These are phyloP conservation scores for Rutstroemia sp. DNA, from an alignment of 2,329 filamentous ascomycete species.

Conservation along the genomic window DNA sequence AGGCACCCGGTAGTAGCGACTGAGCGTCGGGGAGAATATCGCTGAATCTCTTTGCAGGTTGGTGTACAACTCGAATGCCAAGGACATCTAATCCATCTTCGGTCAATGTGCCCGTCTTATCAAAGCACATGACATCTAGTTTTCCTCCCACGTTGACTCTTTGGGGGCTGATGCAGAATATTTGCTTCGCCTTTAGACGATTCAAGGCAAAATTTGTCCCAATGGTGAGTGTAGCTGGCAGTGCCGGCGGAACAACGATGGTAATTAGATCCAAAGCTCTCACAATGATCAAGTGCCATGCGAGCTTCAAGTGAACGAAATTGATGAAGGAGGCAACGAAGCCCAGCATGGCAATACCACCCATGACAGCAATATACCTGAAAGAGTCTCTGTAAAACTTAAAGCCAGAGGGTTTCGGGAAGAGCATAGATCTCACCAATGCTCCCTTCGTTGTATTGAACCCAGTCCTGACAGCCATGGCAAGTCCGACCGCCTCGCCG, in stretches of 20 bases:
- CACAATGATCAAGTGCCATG: conserved; percentile 86
- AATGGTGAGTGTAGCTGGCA: conserved; percentile 92
- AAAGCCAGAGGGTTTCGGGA: conserved; percentile 96
- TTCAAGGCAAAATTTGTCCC: conserved; percentile 91
- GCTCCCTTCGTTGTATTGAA: conserved; percentile 98
- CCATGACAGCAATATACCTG: conserved; percentile 97
- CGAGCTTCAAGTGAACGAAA: conserved; percentile 75
- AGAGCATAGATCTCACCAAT: conserved; percentile 93
- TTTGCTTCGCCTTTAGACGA: conserved; percentile 78
- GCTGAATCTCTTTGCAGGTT: conserved; percentile 56
- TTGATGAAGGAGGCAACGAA: conserved; percentile 91
- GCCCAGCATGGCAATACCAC: conserved; percentile 71
- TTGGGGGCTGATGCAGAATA: conserved; percentile 97
- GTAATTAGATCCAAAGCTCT: conserved; percentile 92
- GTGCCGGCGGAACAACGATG: conserved; percentile 90
- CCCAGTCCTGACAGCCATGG: conserved; percentile 86
- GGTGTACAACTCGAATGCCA: conserved; percentile 72
- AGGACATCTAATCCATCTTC: conserved; percentile 94
- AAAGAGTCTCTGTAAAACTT: conserved; percentile 98
- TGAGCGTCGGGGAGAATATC: conserved; percentile 64
- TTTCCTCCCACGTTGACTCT: conserved; percentile 96
- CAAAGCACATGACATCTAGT: conserved; percentile 92
- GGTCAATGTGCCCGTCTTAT: conserved; percentile 97
- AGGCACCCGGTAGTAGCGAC: conserved; percentile 45
- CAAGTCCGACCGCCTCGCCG: conserved; percentile 84